These are phyloP conservation scores for Phytophthora sojae DNA, from an alignment of 352 stramenopile genomes.

Conservation along the genomic window DNA sequence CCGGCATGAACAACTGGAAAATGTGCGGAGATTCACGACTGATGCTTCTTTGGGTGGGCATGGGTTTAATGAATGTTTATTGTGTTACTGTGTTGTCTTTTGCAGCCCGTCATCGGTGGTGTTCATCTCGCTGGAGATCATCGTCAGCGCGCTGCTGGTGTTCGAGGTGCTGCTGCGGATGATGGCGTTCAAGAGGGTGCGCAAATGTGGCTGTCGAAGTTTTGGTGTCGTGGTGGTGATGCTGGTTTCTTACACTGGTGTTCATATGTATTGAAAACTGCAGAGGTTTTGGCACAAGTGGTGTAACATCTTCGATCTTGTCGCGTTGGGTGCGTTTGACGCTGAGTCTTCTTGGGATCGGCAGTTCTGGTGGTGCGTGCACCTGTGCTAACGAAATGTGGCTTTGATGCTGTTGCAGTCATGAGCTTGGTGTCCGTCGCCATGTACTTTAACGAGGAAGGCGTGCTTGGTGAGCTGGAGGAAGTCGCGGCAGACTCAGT, in stretches of 20 bases:
- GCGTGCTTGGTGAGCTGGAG: constrained; percentile 82
- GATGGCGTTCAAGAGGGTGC: constrained; percentile 75
- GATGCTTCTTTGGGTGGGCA: neutral
- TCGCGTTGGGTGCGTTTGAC: constrained; percentile 62
- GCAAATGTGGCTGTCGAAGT: constrained; percentile 11
- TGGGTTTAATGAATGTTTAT: neutral
- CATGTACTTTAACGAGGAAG: constrained; percentile 89
- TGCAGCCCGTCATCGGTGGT: constrained; percentile 71
- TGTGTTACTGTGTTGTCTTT: neutral
- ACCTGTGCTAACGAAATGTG: neutral
- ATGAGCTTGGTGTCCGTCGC: constrained; percentile 81
- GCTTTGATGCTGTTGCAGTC: constrained; percentile 32
- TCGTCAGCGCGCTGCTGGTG: constrained; percentile 74
- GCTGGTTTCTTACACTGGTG: neutral
- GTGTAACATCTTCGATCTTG: constrained; percentile 87
- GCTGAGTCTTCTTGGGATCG: neutral
- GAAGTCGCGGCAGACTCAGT: constrained; percentile 81
- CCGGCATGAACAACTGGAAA: constrained; percentile 75
- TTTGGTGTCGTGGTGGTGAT: neutral
- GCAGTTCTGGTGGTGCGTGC: neutral
- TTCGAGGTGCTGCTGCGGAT: constrained; percentile 87
- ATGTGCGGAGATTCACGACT: constrained; percentile 50
- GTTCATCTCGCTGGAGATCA: constrained; percentile 86
- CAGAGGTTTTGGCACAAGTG: constrained; percentile 87
- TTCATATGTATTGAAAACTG: constrained; percentile 3